phyloP scores from a whole-genome alignment of 1,284 basidiomycete species.

The Sporisorium scitamineum region DNA sequence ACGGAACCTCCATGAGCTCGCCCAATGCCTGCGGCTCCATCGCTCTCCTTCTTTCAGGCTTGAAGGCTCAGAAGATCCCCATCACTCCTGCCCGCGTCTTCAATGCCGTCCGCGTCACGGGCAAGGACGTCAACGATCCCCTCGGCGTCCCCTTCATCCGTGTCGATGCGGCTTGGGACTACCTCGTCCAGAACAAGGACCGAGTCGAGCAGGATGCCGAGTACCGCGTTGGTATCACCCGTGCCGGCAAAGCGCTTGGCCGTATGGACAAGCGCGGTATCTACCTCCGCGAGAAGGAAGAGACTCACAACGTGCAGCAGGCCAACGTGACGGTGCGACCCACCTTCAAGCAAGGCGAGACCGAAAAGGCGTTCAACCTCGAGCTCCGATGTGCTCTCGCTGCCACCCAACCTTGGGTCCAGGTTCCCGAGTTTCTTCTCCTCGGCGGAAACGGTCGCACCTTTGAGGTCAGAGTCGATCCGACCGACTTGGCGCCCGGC shows the following conservation, averaged over 20 bases:
- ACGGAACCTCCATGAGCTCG: constrained; percentile 69
- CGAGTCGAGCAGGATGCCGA: constrained; percentile 66
- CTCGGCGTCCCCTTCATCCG: constrained; percentile 68
- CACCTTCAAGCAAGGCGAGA: constrained; percentile 62
- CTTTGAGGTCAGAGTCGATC: constrained; percentile 69
- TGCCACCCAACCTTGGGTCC: constrained; percentile 64
- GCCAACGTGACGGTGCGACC: constrained; percentile 64
- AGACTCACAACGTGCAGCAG: constrained; percentile 63
- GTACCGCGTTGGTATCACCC: constrained; percentile 64
- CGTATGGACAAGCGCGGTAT: constrained; percentile 64
- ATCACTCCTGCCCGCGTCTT: constrained; percentile 66
- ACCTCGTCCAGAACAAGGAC: constrained; percentile 65
- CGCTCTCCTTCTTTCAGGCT: constrained; percentile 66
- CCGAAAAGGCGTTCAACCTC: constrained; percentile 64
- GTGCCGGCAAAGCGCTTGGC: constrained; percentile 61
- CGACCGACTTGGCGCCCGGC: constrained; percentile 62
- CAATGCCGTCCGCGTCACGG: constrained; percentile 67
- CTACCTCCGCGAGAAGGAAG: constrained; percentile 67
- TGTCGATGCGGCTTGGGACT: constrained; percentile 68
- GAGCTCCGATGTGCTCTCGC: constrained; percentile 63
- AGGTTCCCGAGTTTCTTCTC: constrained; percentile 63
- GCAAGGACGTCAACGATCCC: constrained; percentile 68
- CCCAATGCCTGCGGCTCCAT: constrained; percentile 68
- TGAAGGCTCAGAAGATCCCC: constrained; percentile 67
- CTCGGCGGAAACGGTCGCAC: constrained; percentile 68